Conservation (phyloP, 2,329 filamentous ascomycete species). For the Alternaria tenuissima region DNA sequence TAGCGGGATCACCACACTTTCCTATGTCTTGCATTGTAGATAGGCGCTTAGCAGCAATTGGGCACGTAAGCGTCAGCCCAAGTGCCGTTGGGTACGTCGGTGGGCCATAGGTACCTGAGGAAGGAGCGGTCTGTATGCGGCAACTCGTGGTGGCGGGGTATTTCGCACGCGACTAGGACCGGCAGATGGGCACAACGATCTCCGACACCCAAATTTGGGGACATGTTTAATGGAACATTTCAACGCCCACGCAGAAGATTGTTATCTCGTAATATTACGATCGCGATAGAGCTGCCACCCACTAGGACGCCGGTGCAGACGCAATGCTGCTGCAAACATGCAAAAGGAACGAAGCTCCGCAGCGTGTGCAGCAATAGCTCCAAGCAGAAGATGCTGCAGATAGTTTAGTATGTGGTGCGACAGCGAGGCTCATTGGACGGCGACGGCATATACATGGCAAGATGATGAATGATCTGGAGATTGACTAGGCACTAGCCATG, state of each 20-base stretch:
- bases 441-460: conserved; percentile 5
- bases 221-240: conserved; percentile 8
- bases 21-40: conserved; percentile 27
- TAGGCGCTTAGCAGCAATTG: conserved; percentile 36
- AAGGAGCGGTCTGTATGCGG: conserved; percentile 24
- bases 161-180: conserved; percentile 13
- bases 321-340: conserved; percentile 25
- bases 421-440: conserved; percentile 32
- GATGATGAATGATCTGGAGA: conserved; percentile 15
- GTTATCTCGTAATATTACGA: conserved; percentile 23
- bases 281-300: conserved; percentile 2
- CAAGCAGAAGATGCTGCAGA: conserved; percentile 32
- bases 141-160: conserved; percentile 24
- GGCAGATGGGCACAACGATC: conserved; percentile 18
- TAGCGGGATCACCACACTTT: conserved; percentile 24
- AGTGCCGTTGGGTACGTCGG: conserved; percentile 13
- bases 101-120: conserved; percentile 8
- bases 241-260: conserved; percentile 3
- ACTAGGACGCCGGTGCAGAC: conserved; percentile 8
- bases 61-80: conserved; percentile 33
- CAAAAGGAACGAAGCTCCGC: conserved; percentile 22
- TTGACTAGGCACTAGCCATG: conserved; percentile 29
- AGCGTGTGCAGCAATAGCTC: conserved; percentile 25
- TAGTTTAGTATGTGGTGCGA: conserved; percentile 28
- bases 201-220: conserved; percentile 1